phyloP scores from a whole-genome alignment of 1,139 yeast genomes.

The Protomyces inouyei region DNA sequence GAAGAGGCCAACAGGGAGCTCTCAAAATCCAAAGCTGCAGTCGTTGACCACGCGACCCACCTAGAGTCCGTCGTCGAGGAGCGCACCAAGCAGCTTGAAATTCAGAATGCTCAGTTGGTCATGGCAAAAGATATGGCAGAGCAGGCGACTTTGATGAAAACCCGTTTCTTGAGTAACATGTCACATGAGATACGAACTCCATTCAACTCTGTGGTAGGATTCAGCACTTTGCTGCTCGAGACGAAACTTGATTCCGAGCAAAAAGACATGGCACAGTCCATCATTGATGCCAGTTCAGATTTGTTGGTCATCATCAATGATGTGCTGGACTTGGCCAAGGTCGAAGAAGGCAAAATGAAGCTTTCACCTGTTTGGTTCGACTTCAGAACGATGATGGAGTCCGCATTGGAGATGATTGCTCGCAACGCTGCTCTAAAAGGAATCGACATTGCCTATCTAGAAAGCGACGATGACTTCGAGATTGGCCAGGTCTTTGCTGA shows the following conservation, averaged over 20 bases:
- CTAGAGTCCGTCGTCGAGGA: constrained; percentile 8
- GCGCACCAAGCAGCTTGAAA: constrained; percentile 11
- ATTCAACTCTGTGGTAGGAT: constrained; percentile 82
- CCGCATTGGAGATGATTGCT: constrained; percentile 17
- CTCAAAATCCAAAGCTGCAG: background rate
- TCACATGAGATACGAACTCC: constrained; percentile 84
- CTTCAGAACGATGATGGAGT: constrained; percentile 39
- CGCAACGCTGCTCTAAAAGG: constrained; percentile 6
- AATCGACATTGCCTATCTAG: constrained; percentile 9
- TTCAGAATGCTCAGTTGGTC: constrained; percentile 33
- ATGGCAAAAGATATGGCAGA: constrained; percentile 35
- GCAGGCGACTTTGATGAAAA: constrained; percentile 47
- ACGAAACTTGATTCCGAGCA: constrained; percentile 73
- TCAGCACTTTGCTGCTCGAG: constrained; percentile 82
- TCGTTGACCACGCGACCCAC: constrained; percentile 4
- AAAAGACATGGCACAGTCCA: constrained; percentile 73
- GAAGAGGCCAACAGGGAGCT: constrained; percentile 9
- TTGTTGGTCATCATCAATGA: constrained; percentile 72
- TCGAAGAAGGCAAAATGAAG: constrained; percentile 73
- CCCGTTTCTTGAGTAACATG: constrained; percentile 67
- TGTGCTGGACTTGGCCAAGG: constrained; percentile 57
- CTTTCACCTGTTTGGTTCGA: constrained; percentile 58
- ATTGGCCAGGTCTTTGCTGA: constrained; percentile 59
- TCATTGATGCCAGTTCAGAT: constrained; percentile 70
- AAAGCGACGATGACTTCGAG: background rate